These are phyloP conservation scores for Desmodesmus armatus DNA, from an alignment of 139 green algal genomes.

Conservation along the genomic window DNA sequence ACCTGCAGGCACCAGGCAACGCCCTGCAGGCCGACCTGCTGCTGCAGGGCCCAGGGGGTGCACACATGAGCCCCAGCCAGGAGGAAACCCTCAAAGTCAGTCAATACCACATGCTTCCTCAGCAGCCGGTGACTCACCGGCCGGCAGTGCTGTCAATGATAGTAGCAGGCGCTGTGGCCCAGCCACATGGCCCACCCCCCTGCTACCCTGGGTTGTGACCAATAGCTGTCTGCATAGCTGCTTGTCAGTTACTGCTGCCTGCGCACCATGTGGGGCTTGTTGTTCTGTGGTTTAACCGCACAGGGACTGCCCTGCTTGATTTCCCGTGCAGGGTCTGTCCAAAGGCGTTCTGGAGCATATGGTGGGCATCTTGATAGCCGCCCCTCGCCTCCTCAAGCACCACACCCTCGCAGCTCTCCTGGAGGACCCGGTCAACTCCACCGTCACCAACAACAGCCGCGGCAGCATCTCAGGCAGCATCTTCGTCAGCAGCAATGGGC, in stretches of 20 bases:
- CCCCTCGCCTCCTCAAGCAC: slow-evolving; percentile 18
- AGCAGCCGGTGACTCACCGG: background rate
- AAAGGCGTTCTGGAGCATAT: slow-evolving; percentile 34
- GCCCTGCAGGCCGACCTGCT: slow-evolving; percentile 24
- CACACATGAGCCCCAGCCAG: slow-evolving; percentile 21
- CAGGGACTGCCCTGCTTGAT: no score
- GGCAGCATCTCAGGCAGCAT: background rate
- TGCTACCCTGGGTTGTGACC: no score
- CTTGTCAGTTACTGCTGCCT: no score
- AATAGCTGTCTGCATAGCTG: no score
- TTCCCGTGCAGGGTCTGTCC: slow-evolving; percentile 12
- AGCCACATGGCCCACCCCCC: no score
- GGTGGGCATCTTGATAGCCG: slow-evolving; percentile 22
- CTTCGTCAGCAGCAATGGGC: background rate
- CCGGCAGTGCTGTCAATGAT: background rate
- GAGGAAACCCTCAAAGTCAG: slow-evolving; percentile 12
- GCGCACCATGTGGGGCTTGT: no score
- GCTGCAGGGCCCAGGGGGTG: background rate
- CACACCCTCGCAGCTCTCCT: slow-evolving; percentile 11
- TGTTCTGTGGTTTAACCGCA: no score
- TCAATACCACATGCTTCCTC: background rate
- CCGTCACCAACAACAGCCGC: background rate
- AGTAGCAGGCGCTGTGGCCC: background rate
- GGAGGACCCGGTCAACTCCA: background rate
- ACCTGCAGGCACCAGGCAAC: slow-evolving; percentile 11